Base-by-base conservation (phyloP, 371 early-diverging fungal species). In the Circinella umbellata region DNA sequence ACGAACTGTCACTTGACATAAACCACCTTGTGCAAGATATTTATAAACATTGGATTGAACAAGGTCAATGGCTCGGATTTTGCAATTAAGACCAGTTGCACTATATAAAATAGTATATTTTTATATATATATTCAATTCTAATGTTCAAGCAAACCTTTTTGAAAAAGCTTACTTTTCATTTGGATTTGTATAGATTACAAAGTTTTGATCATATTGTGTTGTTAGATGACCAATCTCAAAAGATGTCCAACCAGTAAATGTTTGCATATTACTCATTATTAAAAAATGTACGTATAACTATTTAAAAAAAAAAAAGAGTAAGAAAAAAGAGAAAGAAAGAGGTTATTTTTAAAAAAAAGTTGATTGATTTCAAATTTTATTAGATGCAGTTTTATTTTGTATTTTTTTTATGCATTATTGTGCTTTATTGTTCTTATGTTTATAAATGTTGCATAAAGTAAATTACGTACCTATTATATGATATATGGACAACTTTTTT, bases 31-130 rank as follows among this genome's bases (percentile, higher is more conserved):
- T 15, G 48, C 13, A 5, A 61, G 17, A 35, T 47, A 67, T n/a
- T 61, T 18, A 2, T 61, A 48, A 2, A 67, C 15, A 34, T 67
- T 61, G 1, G 68, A 61, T 5, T 59, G 47, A 13, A 48, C 46
- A 5, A 67, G 18, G 17, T 42, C 39, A 34, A 47, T 15, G 18
- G 61, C 51, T 11, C 61, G 42, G n/a, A 60, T 60, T 38, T 67
- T 67, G 49, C 68, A 67, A 35, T 67, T 67, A 38, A 67, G 13
- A 8, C 68, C 68, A 11, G 20, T 47, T 4, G 48, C 46, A n/a
- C 63, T 63, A 47, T 49, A n/a, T 9, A 5, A 39, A 34, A 13
- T 51, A n/a, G 17, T 61, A 35, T 4, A n/a, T 49, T n/a, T 49
- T 8, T 15, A 49, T 49, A 51, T n/a, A 51, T 51, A n/a, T 51